Evolutionary conservation across 2,329 filamentous ascomycete species (phyloP), one percentile per base, ranked within the genome.

Genomic region (Gyromitra esculenta): DNA sequence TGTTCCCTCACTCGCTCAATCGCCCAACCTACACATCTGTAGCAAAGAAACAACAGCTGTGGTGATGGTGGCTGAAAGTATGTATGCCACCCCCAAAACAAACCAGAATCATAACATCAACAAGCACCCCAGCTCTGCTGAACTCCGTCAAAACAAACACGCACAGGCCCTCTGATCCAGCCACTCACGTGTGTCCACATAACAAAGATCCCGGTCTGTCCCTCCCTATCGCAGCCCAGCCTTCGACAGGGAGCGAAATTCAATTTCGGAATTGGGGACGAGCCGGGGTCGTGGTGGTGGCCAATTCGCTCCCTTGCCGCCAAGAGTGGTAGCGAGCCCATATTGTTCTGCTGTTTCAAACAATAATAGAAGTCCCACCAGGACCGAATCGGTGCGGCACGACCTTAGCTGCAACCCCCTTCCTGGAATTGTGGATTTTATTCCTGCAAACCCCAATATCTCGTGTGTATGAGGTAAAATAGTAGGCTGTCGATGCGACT

Each of bases 141-240:
- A 52, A 57, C 35, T 45, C 1, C 35, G 21, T 50, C 48, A 64
- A 64, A 56, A 69, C 41, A 48, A 68, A 63, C 57, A 39, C 25
- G 71, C 71, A 77, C 71, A 69, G 70, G 50, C 73, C 73, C 50
- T 52, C 21, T 5, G 18, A 45, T 41, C n/a, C 73, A 72, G 73
- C 73, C 73, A 76, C 73, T 76, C 60, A 70, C 64, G 70, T 64
- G 70, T 60, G 59, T 77, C 73, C 73, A 76, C 73, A 76, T 76
- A 60, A 75, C 21, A 54, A 45, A 13, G n/a, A 76, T 60, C 73
- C 67, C 35, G 18, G 52, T 39, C 73, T 15, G 3, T n/a, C 67
- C 15, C 45, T 5, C 13, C 60, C 60, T 52, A 60, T 75, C 37
- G 18, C 35, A 63, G 45, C 21, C 48, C 45, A 35, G 35, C 45